Base-by-base conservation (phyloP, 139 green algal genomes). In the Chlorella vulgaris region DNA sequence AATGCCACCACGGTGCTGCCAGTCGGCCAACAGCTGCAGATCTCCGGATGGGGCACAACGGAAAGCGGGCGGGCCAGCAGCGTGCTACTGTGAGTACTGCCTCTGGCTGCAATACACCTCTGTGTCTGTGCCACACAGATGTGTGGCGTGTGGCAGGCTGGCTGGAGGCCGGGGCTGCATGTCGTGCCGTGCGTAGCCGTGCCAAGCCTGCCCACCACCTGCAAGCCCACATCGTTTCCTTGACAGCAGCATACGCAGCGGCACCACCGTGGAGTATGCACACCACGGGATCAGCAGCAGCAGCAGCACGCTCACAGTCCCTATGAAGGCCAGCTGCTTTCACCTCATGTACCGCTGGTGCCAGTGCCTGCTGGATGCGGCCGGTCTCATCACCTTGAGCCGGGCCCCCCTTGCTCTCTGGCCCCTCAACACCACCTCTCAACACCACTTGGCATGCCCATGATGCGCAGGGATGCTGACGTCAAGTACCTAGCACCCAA, bases 31-130 rank as follows among this genome's bases (percentile, higher is more conserved):
- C 24, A 7, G 68, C 68, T 75, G 39, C 39, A 75, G 68, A 40
- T 75, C 24, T 39, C 68, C 24, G 68, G 68, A 0, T 75, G 68
- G 68, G 68, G 68, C 39, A 60, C 40, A 22, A 75, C 68, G 13
- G 68, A 75, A 39, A 75, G 3, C 7, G 68, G 68, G 26, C 68
- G 19, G 8, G 28, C 68, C 68, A 38, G 22, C 68, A 58, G 36
- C 68, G 24, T 75, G 24, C 68, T 75, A 5, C 31, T 35, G 68
- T 75, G 68, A 75, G 68, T 75, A 7, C 28, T n/a, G 26, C 36
- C 8, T 5, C 5, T 28, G 55, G 55, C 18, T n/a, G 55, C 21
- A 15, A 15, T 15, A 15, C 47, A 55, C 13, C 15, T 55, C 13
- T 10, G 13, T 55, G 47, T 15, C 13, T 10, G 47, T 10, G 47